A percentile compares a stretch with the other conserved stretches of the same genome.
Conservation (phyloP, 169 alveolate genomes). For the Cryptosporidium baileyi region DNA sequence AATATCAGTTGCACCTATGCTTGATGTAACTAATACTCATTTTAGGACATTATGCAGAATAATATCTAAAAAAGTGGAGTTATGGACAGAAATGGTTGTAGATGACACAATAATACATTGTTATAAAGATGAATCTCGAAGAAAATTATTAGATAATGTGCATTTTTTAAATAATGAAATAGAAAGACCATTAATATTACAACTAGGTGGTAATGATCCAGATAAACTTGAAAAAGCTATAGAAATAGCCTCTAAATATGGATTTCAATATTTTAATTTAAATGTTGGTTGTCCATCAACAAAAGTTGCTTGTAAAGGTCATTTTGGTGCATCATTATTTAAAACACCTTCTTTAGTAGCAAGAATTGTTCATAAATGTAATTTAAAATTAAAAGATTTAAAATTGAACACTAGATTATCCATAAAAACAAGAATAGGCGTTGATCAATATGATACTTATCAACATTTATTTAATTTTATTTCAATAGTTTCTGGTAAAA, state of each 20-base stretch:
- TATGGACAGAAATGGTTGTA: slow-evolving; percentile 93
- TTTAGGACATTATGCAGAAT: slow-evolving; percentile 88
- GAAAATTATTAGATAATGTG: slow-evolving; percentile 53
- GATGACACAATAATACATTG: slow-evolving; percentile 83
- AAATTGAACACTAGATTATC: slow-evolving; percentile 84
- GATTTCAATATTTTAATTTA: slow-evolving; percentile 92
- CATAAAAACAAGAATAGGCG: slow-evolving; percentile 94
- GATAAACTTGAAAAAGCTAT: slow-evolving; percentile 89
- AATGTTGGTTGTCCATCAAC: slow-evolving; percentile 94
- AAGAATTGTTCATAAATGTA: slow-evolving; percentile 6
- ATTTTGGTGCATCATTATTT: slow-evolving; percentile 97
- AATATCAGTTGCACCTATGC: slow-evolving; percentile 94
- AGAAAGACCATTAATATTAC: slow-evolving; percentile 88
- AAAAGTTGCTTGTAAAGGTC: slow-evolving; percentile 88
- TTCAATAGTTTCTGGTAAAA: slow-evolving; percentile 72
- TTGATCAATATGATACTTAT: slow-evolving; percentile 88
- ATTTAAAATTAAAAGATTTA: slow-evolving; percentile 41
- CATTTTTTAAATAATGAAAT: slow-evolving; percentile 73
- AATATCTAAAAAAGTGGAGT: slow-evolving; percentile 82
- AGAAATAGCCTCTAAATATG: slow-evolving; percentile 82
- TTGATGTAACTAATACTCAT: slow-evolving; percentile 90
- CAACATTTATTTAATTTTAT: slow-evolving; percentile 83
- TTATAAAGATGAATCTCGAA: slow-evolving; percentile 64
- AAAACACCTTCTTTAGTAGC: slow-evolving; percentile 81
- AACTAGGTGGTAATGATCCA: slow-evolving; percentile 94